Evolutionary conservation across 1,284 basidiomycete species (phyloP).

Genomic region (Sporisorium reilianum): DNA sequence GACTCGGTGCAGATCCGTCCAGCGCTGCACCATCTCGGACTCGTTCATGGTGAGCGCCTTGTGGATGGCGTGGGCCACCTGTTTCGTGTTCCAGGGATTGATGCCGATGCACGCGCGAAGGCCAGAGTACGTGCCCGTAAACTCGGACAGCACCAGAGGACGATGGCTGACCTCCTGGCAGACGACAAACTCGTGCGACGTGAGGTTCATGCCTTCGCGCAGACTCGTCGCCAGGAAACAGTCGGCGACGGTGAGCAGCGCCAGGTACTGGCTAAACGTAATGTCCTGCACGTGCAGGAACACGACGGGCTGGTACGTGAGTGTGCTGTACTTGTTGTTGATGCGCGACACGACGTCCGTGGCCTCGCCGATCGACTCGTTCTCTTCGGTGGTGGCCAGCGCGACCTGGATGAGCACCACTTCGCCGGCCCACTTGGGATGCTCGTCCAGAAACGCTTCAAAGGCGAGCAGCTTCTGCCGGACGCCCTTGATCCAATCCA

Average conservation of each 20-base stretch:
- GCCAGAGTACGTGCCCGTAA: constrained; percentile 86
- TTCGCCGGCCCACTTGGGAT: constrained; percentile 82
- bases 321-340: constrained; percentile 82
- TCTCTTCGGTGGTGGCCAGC: constrained; percentile 82
- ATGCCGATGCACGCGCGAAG: constrained; percentile 86
- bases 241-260: constrained; percentile 83
- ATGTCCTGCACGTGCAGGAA: constrained; percentile 88
- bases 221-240: constrained; percentile 87
- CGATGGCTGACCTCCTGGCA: constrained; percentile 73
- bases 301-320: constrained; percentile 88
- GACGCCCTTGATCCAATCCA: constrained; percentile 87
- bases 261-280: constrained; percentile 86
- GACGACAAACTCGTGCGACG: constrained; percentile 86
- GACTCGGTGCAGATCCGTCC: constrained; percentile 87
- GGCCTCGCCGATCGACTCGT: constrained; percentile 80
- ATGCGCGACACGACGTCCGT: constrained; percentile 82
- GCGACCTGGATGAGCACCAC: constrained; percentile 88
- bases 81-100: constrained; percentile 74
- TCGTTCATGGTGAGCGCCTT: constrained; percentile 81
- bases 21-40: constrained; percentile 79
- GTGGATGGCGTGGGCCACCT: constrained; percentile 78
- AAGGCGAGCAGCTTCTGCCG: constrained; percentile 85
- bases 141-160: constrained; percentile 79
- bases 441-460: constrained; percentile 82
- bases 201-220: constrained; percentile 86